Conservation (phyloP, 2,329 filamentous ascomycete genomes). For the Phyllachora maydis region DNA sequence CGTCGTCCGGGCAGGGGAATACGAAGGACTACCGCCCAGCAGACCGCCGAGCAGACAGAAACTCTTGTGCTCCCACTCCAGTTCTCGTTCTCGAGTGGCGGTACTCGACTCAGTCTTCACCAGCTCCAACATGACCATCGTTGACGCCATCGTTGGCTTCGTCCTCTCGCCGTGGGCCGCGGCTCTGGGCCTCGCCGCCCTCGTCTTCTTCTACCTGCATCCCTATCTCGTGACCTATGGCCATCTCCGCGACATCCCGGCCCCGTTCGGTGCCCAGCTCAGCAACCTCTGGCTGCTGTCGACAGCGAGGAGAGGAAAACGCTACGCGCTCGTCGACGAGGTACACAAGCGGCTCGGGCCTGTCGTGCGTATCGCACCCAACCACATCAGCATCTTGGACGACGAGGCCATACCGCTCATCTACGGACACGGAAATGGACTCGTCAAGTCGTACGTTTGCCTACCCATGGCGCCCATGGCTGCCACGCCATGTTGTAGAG, state of each 20-base stretch:
- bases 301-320: constrained; percentile 40
- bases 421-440: constrained; percentile 65
- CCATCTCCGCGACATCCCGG: constrained; percentile 32
- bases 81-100: no score
- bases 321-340: constrained; percentile 45
- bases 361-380: constrained; percentile 66
- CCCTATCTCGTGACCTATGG: constrained; percentile 35
- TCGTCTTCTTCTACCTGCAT: constrained; percentile 33
- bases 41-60: no score
- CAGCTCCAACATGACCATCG: no score
- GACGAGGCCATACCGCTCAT: constrained; percentile 55
- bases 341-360: constrained; percentile 58
- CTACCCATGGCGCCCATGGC: fast-evolving
- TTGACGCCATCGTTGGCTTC: constrained; percentile 6
- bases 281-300: constrained; percentile 64
- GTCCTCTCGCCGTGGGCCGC: constrained; percentile 24
- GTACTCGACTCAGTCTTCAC: no score
- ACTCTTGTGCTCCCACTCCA: no score
- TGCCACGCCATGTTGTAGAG: not conserved
- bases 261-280: constrained; percentile 42
- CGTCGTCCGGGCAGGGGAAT: no score
- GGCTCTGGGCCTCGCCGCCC: constrained; percentile 20
- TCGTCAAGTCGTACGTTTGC: constrained; percentile 40
- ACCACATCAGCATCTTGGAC: constrained; percentile 68
- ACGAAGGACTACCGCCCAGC: no score